Evolutionary conservation across 1,139 yeast species (phyloP).

Genomic region (Magnusiomyces paraingens): DNA sequence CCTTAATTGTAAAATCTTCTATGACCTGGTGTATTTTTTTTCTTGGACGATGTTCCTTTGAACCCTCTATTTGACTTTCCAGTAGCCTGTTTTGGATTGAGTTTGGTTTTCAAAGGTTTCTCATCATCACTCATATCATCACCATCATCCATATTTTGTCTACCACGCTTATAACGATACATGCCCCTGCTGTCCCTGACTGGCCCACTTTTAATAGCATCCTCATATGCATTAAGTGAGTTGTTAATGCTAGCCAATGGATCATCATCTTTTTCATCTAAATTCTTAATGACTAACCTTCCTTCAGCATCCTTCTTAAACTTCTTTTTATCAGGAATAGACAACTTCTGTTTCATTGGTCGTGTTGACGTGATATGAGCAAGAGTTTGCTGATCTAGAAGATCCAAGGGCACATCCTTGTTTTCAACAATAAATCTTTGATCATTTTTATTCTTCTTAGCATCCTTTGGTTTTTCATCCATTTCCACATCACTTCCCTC

Average conservation of each 20-base stretch:
- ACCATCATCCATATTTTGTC: conserved; percentile 49
- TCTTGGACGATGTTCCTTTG: not conserved
- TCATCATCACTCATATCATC: conserved; percentile 29
- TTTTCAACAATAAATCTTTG: conserved; percentile 65
- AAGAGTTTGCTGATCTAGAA: conserved; percentile 75
- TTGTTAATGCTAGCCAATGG: conserved; percentile 44
- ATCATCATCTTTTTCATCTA: conserved; percentile 39
- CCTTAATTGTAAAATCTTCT: conserved; percentile 6
- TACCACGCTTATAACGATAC: conserved; percentile 68
- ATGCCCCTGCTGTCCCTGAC: conserved; percentile 87
- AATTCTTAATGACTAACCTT: conserved; percentile 32
- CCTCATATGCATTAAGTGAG: conserved; percentile 89
- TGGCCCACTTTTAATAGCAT: conserved; percentile 89
- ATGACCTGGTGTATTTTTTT: conserved; percentile 1
- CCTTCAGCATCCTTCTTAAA: conserved; percentile 45
- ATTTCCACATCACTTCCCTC: conserved; percentile 38
- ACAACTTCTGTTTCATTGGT: conserved; percentile 43
- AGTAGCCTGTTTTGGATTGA: not conserved
- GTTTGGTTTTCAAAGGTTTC: not conserved
- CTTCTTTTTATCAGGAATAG: conserved; percentile 39
- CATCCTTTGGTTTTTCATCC: conserved; percentile 25
- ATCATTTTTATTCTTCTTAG: conserved; percentile 24
- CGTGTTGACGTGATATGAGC: conserved; percentile 83
- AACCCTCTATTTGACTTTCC: conserved; percentile 5
- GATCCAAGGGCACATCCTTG: conserved; percentile 73